Evolutionary conservation across 108 stramenopile species (phyloP), one percentile per base, ranked within the genome.

Genomic region (Cyclotella choctawhatcheeana): DNA sequence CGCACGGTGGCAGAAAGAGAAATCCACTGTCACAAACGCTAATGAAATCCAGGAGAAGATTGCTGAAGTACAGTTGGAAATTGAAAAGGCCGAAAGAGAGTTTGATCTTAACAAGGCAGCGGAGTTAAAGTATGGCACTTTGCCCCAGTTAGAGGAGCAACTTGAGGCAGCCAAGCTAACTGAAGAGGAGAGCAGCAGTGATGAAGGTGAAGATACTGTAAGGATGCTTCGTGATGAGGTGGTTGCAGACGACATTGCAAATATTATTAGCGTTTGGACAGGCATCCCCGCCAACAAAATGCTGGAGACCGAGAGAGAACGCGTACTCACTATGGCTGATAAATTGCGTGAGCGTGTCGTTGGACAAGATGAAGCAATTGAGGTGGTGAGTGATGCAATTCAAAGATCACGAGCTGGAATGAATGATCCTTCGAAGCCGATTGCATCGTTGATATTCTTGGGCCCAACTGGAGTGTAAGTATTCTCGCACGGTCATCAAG

Each of bases 61-160:
- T 64, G 97, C 94, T 18, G 77, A 72, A 12, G 81, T 93, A 2
- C 83, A 90, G 54, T 71, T 93, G 29, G 93, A 96, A 47, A 96
- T 97, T 31, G 97, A 95, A 66, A 89, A 92, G 70, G 89, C 89
- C 10, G 98, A 99, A 76, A 81, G 98, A 22, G 95, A 94, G 32
- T 98, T 90, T 67, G 97, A 99, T 71, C 83, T 98, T 44, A 96
- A 96, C 58, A 84, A 82, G 54, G 98, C 98, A 32, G 97, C 98
- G 1, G 94, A 97, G 58, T 71, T 99, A 56, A 99, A 97, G 76
- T 99, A 96, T 63, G 79, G 86, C 1, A 86, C 79, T 44, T 70
- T 99, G 43, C 97, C 98, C 6, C 63, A 83, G 40, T 83, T 99
- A 56, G 73, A 94, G 81, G 68, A 77, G 58, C 88, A 96, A 63